These are phyloP conservation scores for Cicer chorassanicum DNA, from an alignment of 306 rosid species.

Conservation along the genomic window DNA sequence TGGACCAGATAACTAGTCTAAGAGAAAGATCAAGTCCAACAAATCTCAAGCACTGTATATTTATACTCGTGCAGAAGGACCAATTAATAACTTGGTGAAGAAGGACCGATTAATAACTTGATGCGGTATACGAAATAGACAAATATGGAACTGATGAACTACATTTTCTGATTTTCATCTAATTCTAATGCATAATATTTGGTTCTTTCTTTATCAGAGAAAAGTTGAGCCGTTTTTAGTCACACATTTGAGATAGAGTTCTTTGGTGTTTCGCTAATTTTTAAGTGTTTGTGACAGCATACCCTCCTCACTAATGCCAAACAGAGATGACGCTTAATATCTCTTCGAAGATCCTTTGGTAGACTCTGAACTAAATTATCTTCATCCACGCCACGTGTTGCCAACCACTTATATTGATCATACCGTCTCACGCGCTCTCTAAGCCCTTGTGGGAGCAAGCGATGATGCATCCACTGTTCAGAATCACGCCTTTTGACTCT, in stretches of 20 bases:
- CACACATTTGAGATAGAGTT: constrained; percentile 9
- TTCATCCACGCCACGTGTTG: constrained; percentile 97
- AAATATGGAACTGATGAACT: constrained; percentile 24
- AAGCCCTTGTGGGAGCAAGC: constrained; percentile 86
- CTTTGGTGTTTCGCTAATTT: constrained; percentile 26
- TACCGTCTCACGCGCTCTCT: constrained; percentile 96
- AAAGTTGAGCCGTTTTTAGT: constrained; percentile 4
- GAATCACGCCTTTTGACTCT: constrained; percentile 98
- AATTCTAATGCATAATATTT: not conserved
- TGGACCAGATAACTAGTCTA: not conserved
- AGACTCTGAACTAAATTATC: constrained; percentile 84
- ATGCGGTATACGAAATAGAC: constrained; percentile 2
- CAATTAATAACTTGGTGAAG: not conserved
- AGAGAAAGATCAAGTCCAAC: not conserved
- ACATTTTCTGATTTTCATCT: not conserved
- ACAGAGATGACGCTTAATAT: constrained; percentile 95
- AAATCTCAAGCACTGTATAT: not conserved
- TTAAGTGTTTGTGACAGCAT: constrained; percentile 47
- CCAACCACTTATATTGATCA: constrained; percentile 99
- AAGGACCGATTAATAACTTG: not conserved
- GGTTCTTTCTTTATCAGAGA: constrained; percentile 27
- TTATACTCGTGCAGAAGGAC: constrained; percentile 34
- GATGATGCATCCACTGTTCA: constrained; percentile 99
- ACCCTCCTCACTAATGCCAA: constrained; percentile 98
- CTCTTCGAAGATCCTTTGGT: constrained; percentile 98